phyloP scores from a whole-genome alignment of 2,329 filamentous ascomycete genomes.

The Cladophialophora exuberans region DNA sequence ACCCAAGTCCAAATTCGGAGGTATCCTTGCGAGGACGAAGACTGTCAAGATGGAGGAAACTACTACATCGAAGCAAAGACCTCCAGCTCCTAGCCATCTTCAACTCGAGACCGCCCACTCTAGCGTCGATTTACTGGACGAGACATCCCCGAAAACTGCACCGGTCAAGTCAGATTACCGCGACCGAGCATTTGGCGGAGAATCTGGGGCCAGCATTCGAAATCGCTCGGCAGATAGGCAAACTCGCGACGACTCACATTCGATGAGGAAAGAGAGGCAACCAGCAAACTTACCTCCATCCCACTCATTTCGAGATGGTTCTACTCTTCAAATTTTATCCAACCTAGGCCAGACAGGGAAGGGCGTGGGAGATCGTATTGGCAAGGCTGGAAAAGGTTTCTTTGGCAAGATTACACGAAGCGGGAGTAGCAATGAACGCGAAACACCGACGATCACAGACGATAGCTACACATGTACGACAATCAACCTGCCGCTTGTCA shows the following conservation, averaged over 20 bases:
- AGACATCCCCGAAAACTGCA: conserved; percentile 58
- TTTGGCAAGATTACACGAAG: conserved; percentile 78
- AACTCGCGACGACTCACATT: conserved; percentile 34
- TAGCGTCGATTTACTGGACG: conserved; percentile 34
- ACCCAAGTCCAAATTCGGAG: conserved; percentile 49
- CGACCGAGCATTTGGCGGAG: conserved; percentile 69
- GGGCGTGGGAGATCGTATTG: conserved; percentile 70
- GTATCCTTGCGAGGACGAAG: conserved; percentile 48
- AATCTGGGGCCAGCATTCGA: conserved; percentile 66
- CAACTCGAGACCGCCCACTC: conserved; percentile 34
- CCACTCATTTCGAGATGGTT: conserved; percentile 63
- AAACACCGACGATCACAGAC: conserved; percentile 65
- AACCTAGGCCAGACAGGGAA: conserved; percentile 73
- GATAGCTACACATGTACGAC: conserved; percentile 84
- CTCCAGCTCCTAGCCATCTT: conserved; percentile 20
- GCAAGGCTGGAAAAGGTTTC: conserved; percentile 77
- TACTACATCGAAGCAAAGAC: conserved; percentile 20
- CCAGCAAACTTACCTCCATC: conserved; percentile 28
- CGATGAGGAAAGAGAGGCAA: conserved; percentile 23
- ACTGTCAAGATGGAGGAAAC: conserved; percentile 49
- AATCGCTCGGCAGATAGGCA: conserved; percentile 74
- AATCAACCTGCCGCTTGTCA: conserved; percentile 81
- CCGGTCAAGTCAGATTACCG: conserved; percentile 57
- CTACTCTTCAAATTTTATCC: conserved; percentile 68
- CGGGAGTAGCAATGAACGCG: conserved; percentile 68